Percentiles rank a stretch among this genome's conserved stretches.
These are phyloP conservation scores for Apiospora aurea DNA, from an alignment of 2,329 filamentous ascomycete species.

Conservation along the genomic window DNA sequence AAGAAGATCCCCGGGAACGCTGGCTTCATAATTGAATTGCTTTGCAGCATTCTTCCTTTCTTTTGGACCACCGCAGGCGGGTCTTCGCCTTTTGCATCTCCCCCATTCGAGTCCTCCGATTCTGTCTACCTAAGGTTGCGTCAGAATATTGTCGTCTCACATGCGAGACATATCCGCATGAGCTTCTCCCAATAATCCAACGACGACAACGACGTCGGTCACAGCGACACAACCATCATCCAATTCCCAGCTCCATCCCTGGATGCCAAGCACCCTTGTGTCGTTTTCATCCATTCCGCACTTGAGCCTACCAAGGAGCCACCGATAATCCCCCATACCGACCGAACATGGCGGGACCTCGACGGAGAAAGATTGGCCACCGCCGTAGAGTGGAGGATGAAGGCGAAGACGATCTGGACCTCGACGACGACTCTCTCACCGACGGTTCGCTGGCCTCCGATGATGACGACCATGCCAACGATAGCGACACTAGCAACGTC, in stretches of 20 bases:
- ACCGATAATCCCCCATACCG: conserved; percentile 12
- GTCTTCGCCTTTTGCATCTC: conserved; percentile 16
- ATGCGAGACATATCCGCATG: conserved; percentile 34
- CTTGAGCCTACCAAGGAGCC: conserved; percentile 11
- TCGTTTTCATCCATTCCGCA: conserved; percentile 11
- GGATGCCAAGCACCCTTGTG: conserved; percentile 11
- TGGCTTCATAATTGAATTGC: conserved; percentile 24
- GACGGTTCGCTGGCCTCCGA: conserved; percentile 70
- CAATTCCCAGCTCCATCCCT: conserved; percentile 30
- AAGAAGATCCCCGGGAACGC: not conserved
- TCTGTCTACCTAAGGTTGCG: conserved; percentile 31
- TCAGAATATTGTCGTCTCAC: conserved; percentile 30
- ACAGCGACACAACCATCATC: conserved; percentile 29
- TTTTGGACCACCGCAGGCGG: conserved; percentile 27
- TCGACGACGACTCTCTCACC: conserved; percentile 71
- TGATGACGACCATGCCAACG: conserved; percentile 64
- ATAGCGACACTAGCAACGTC: conserved; percentile 70
- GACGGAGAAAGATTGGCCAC: conserved; percentile 71
- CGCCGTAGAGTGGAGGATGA: conserved; percentile 75
- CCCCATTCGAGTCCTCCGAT: conserved; percentile 16
- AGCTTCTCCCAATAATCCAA: conserved; percentile 35
- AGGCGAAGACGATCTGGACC: conserved; percentile 71
- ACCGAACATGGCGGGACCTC: conserved; percentile 54
- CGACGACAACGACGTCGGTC: conserved; percentile 39
- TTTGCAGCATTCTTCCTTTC: conserved; percentile 28